These are phyloP conservation scores for Saccharomyces pastorianus DNA, from an alignment of 1,139 yeast species.

Conservation along the genomic window DNA sequence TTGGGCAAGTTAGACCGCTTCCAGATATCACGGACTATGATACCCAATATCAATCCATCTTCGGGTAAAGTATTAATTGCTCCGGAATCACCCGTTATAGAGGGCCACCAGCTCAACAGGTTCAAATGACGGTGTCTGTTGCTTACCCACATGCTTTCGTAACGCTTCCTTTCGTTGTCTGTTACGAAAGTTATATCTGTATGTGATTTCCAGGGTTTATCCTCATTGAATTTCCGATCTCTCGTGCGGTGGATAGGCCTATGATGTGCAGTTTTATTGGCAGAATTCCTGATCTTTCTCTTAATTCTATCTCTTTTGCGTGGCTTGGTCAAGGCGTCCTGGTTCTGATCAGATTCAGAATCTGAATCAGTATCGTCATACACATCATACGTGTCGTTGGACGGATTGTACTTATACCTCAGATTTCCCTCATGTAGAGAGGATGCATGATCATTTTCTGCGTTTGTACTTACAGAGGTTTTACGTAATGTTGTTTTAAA, in stretches of 20 bases:
- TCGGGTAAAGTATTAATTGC: conserved; percentile 18
- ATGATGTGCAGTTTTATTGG: conserved; percentile 7
- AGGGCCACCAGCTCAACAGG: conserved; percentile 24
- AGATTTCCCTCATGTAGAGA: background rate
- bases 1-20: conserved; percentile 60
- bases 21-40: conserved; percentile 77
- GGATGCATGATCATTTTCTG: background rate
- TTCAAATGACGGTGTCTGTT: conserved; percentile 60
- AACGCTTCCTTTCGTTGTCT: conserved; percentile 70
- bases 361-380: background rate
- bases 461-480: background rate
- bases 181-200: conserved; percentile 53
- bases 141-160: conserved; percentile 88
- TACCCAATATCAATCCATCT: conserved; percentile 38
- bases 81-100: conserved; percentile 22
- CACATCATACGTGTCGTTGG: conserved; percentile 1
- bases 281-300: conserved; percentile 2
- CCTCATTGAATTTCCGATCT: conserved; percentile 54
- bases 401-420: conserved; percentile 4
- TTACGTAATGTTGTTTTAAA: conserved; percentile 19
- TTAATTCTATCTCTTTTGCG: conserved; percentile 1
- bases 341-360: background rate
- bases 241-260: conserved; percentile 6
- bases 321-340: background rate
- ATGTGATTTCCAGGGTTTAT: conserved; percentile 93